phyloP scores from a whole-genome alignment of 257 asterid species.

The Knoxia roxburghii region DNA sequence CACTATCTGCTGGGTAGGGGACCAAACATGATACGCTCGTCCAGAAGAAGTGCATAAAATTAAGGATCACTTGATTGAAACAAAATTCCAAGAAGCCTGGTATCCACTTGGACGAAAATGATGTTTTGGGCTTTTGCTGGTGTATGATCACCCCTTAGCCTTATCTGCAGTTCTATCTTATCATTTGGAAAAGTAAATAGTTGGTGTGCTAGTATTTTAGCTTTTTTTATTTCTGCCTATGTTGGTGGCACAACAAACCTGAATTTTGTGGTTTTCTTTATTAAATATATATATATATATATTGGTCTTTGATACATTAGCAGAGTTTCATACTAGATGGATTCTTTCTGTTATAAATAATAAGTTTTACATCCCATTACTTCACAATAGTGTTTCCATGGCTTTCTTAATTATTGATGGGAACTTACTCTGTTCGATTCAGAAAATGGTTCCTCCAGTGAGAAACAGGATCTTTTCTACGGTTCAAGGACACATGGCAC shows the following conservation, averaged over 20 bases:
- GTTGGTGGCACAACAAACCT: neutral
- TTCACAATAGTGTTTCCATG: neutral
- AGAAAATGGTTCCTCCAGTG: conserved; percentile 48
- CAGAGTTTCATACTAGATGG: neutral
- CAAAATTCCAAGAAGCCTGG: no score
- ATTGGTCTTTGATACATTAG: neutral
- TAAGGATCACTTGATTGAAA: no score
- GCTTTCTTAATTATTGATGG: conserved; percentile 60
- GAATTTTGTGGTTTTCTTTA: neutral
- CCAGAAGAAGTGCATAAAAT: no score
- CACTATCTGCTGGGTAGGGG: no score
- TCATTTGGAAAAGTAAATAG: neutral
- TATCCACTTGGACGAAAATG: no score
- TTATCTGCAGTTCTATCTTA: neutral
- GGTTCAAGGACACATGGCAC: conserved; percentile 94
- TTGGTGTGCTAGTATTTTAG: neutral
- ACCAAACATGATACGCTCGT: no score
- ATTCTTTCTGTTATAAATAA: neutral
- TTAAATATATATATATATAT: no score
- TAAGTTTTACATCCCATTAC: neutral
- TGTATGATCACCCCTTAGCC: conserved; percentile 1
- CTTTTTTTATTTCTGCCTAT: neutral
- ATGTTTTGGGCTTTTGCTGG: neutral
- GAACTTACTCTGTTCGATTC: conserved; percentile 5
- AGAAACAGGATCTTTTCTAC: conserved; percentile 70